Percentiles rank a stretch among this genome's conserved stretches.
Evolutionary conservation across 495 filamentous ascomycete species (phyloP).

Genomic region (Penicillium alfredii): DNA sequence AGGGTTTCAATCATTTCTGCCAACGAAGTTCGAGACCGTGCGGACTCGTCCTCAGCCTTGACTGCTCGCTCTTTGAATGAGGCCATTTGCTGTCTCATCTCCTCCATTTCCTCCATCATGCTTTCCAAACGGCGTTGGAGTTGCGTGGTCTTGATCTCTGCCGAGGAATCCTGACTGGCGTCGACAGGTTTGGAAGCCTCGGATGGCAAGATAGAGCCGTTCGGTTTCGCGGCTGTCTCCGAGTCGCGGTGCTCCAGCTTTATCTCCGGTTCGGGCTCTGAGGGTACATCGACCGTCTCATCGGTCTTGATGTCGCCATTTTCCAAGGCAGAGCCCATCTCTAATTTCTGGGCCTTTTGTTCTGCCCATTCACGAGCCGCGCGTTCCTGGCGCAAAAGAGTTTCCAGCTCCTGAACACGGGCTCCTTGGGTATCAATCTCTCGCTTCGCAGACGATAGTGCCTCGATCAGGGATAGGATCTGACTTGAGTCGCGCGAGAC

Average conservation of each 20-base stretch:
- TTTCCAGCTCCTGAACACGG: slow-evolving; percentile 76
- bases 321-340: slow-evolving; percentile 37
- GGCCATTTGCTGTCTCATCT: slow-evolving; percentile 74
- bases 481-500: slow-evolving; percentile 63
- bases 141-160: slow-evolving; percentile 26
- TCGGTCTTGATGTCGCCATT: slow-evolving; percentile 17
- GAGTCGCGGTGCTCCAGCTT: slow-evolving; percentile 7
- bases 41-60: slow-evolving; percentile 68
- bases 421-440: slow-evolving; percentile 73
- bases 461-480: slow-evolving; percentile 74
- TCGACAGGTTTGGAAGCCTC: slow-evolving; percentile 29
- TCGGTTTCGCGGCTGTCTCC: slow-evolving; percentile 10
- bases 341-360: slow-evolving; percentile 65
- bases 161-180: slow-evolving; percentile 26
- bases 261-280: slow-evolving; percentile 9
- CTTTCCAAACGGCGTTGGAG: slow-evolving; percentile 71
- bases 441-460: slow-evolving; percentile 69
- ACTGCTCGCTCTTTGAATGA: slow-evolving; percentile 70
- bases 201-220: slow-evolving; percentile 8
- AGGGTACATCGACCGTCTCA: slow-evolving; percentile 30
- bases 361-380: slow-evolving; percentile 78
- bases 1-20: slow-evolving; percentile 86
- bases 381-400: slow-evolving; percentile 69
- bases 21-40: slow-evolving; percentile 61
- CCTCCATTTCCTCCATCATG: slow-evolving; percentile 77